Evolutionary conservation across 1,139 yeast genomes (phyloP).

Genomic region (Candida neerlandica): DNA sequence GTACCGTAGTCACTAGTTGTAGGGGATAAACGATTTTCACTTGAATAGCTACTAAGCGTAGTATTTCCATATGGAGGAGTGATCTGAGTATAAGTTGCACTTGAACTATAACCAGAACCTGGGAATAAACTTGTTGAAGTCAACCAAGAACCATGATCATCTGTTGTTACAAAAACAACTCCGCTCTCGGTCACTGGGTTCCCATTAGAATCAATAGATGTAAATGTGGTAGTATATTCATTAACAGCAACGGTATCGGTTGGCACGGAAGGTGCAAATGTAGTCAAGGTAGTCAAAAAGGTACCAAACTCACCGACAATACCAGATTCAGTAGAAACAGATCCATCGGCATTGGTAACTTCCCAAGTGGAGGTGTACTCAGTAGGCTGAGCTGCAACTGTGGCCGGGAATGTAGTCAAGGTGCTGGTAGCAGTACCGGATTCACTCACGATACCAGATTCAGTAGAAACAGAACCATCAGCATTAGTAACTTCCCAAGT

Average conservation of each 20-base stretch:
- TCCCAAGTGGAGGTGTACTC: slow-evolving; percentile 16
- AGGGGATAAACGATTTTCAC: too few species aligned
- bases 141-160: slow-evolving; percentile 2
- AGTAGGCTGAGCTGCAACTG: slow-evolving; percentile 3
- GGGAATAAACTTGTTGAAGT: slow-evolving; percentile 5
- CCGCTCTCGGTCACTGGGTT: slow-evolving; percentile 17
- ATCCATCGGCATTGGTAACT: slow-evolving; percentile 18
- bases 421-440: slow-evolving; percentile 8
- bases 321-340: slow-evolving; percentile 14
- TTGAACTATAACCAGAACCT: slow-evolving; percentile 9
- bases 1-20: too few species aligned
- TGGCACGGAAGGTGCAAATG: slow-evolving; percentile 11
- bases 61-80: too few species aligned
- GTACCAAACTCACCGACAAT: slow-evolving; percentile 8
- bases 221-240: slow-evolving; percentile 20
- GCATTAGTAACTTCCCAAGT: slow-evolving; percentile 7
- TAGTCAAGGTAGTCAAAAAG: slow-evolving; percentile 10
- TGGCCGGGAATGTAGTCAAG: not conserved
- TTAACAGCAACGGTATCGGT: not conserved
- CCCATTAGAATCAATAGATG: slow-evolving; percentile 22
- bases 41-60: too few species aligned
- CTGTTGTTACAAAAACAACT: slow-evolving; percentile 13
- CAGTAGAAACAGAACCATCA: slow-evolving; percentile 18
- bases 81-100: not conserved
- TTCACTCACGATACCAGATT: slow-evolving; percentile 11